Evolutionary conservation across 1,284 basidiomycete species (phyloP).

Genomic region (Heliocybe sulcata): DNA sequence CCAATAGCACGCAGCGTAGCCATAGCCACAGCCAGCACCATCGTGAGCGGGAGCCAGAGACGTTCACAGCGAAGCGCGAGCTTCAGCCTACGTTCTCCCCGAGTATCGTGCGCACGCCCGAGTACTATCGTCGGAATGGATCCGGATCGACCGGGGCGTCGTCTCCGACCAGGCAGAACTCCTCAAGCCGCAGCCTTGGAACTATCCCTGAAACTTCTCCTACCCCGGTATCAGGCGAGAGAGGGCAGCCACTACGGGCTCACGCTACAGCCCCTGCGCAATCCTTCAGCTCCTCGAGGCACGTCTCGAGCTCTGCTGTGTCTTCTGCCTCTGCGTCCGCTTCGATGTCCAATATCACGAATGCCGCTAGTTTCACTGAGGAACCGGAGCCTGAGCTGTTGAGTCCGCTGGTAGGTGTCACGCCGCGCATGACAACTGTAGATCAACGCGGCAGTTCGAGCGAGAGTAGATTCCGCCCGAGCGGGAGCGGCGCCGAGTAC

Average conservation of each 20-base stretch:
- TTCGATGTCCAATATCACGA: background rate
- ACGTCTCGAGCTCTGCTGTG: too few species aligned
- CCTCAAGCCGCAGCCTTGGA: conserved; percentile 5
- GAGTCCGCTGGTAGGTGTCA: background rate
- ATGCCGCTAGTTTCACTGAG: background rate
- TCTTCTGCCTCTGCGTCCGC: background rate
- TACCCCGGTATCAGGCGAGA: background rate
- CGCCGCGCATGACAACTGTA: background rate
- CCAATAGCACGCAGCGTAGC: background rate
- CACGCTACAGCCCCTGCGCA: background rate
- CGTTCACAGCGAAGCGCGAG: conserved; percentile 38
- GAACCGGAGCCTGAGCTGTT: background rate
- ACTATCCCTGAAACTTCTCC: background rate
- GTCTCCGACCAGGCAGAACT: conserved; percentile 16
- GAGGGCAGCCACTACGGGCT: background rate
- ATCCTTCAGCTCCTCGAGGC: background rate
- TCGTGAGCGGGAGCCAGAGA: conserved; percentile 16
- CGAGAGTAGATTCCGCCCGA: background rate
- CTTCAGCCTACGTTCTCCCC: conserved; percentile 60
- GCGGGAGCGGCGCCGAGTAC: background rate
- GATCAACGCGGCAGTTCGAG: background rate
- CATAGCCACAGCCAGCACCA: background rate
- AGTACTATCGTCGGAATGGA: conserved; percentile 32
- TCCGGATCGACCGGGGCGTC: conserved; percentile 13
- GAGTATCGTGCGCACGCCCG: conserved; percentile 57